Conservation (phyloP, 1,284 basidiomycete genomes). For the Naganishia liquefaciens region DNA sequence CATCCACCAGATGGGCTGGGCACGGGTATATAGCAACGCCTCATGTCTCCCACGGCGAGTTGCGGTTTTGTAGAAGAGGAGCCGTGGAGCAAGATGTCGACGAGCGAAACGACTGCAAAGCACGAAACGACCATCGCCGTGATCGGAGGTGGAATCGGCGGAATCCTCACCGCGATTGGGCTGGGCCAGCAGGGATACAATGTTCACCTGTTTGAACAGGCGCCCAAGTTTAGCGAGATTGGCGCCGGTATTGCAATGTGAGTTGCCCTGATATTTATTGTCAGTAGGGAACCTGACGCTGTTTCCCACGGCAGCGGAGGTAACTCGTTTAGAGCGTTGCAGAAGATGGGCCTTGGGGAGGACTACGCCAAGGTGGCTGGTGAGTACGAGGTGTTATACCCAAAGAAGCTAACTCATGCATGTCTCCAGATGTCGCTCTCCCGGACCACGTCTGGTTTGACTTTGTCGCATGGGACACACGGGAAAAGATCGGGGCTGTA, state of each 20-base stretch:
- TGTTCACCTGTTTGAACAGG: constrained; percentile 60
- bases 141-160: constrained; percentile 42
- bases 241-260: constrained; percentile 41
- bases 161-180: constrained; percentile 37
- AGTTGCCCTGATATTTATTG: neutral
- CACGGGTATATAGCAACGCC: neutral
- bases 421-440: constrained; percentile 12
- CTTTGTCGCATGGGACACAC: constrained; percentile 21
- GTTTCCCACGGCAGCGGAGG: neutral
- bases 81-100: neutral
- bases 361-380: constrained; percentile 39
- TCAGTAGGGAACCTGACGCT: neutral
- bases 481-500: constrained; percentile 24
- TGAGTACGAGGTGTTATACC: constrained; percentile 4
- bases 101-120: neutral
- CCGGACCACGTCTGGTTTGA: constrained; percentile 22
- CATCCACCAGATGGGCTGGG: neutral
- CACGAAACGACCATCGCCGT: constrained; percentile 33
- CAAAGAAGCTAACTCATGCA: constrained; percentile 25
- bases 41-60: neutral
- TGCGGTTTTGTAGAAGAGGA: neutral
- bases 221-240: constrained; percentile 47
- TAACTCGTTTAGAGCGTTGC: constrained; percentile 34
- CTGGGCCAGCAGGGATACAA: constrained; percentile 54
- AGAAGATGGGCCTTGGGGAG: constrained; percentile 34